Evolutionary conservation across 2,329 filamentous ascomycete genomes (phyloP), one percentile per base, ranked within the genome.

Genomic region (Alternaria burnsii): DNA sequence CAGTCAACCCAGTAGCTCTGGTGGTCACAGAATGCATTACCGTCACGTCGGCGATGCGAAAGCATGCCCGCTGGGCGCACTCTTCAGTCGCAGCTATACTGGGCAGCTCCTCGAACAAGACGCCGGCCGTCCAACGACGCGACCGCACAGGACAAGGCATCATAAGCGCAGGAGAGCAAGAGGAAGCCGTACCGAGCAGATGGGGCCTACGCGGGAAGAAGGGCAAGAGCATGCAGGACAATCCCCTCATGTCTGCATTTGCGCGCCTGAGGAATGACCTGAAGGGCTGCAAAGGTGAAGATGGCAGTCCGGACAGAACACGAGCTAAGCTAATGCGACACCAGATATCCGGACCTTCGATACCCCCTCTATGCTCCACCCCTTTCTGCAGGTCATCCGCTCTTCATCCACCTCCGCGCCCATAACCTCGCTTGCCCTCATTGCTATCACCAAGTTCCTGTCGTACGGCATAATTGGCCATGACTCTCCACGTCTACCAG

Each of bases 1-100:
- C 94, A 43, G 91, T 97, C 68, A 92, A 97, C 74, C 93, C 94
- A 1, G 90, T 97, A 58, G 94, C 93, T 50, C 84, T 99, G 71
- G 93, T 99, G 67, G 97, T 97, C 65, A 97, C 94, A 80, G 95
- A 99, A 89, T 99, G 95, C 80, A 98, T 98, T 76, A 94, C 94
- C 46, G 94, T 99, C 81, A 98, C 95, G 14, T 97, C 94, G 64
- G 93, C 94, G 62, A 97, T 99, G 87, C 94, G 97, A 75, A 99
- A 99, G 82, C 91, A 97, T 86, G 91, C 93, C 66, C 91, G 95
- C 67, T 98, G 94, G 85, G 93, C 93, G 48, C 94, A 98, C 78
- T 97, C 94, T 12, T 97, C 94, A 5, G 95, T 99, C 44, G 93
- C 95, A 38, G 94, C 94, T 54, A 99, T 99, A 62, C 85, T 99